These are phyloP conservation scores for Neltuma alba DNA, from an alignment of 306 rosid species.

Conservation along the genomic window DNA sequence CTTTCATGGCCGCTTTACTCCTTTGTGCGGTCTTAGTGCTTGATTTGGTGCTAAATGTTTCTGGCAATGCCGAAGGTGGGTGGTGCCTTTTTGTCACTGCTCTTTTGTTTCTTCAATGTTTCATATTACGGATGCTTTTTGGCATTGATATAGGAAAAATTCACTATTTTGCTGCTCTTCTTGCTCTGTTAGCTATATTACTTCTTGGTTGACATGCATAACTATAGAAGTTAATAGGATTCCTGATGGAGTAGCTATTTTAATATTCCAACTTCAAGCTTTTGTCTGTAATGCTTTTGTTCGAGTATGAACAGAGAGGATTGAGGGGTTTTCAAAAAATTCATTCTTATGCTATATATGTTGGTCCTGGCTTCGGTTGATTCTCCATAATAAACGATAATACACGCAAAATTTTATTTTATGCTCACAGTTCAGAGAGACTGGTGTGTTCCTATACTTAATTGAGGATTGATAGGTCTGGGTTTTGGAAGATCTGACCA, in stretches of 20 bases:
- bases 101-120: background rate
- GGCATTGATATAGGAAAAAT: background rate
- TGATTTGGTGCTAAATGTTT: slow-evolving; percentile 26
- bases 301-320: background rate
- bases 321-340: background rate
- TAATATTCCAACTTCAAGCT: background rate
- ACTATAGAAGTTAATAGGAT: background rate
- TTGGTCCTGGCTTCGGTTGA: background rate
- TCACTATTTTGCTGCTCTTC: background rate
- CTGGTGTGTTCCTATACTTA: background rate
- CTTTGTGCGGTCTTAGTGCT: slow-evolving; percentile 11
- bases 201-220: background rate
- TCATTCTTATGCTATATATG: too few relatives aligned
- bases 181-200: background rate
- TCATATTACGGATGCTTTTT: slow-evolving; percentile 7
- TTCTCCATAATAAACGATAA: background rate
- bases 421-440: background rate
- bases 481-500: background rate
- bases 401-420: background rate
- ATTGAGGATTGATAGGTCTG: background rate
- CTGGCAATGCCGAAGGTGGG: too few relatives aligned
- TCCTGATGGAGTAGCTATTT: background rate
- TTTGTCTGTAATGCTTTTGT: background rate
- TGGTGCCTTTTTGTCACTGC: slow-evolving; percentile 4
- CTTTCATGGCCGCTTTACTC: slow-evolving; percentile 11